A percentile compares a stretch with the other conserved stretches of the same genome.
These are phyloP conservation scores for Candida methanosorbosa DNA, from an alignment of 805 yeast species.

Conservation along the genomic window DNA sequence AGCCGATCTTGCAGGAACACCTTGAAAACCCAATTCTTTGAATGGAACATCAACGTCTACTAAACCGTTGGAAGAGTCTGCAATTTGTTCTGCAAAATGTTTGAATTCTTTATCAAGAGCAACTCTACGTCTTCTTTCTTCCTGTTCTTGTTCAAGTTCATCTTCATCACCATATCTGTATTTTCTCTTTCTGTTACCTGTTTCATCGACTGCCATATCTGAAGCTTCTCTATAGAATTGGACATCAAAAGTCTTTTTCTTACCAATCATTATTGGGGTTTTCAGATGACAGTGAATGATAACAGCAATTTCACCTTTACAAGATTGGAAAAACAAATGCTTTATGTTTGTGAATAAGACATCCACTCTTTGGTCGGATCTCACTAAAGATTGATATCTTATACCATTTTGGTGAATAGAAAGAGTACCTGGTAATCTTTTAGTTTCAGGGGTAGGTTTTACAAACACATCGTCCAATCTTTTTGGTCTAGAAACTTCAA, in stretches of 20 bases:
- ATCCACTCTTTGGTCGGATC: constrained; percentile 82
- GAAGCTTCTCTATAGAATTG: constrained; percentile 97
- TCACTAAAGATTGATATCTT: constrained; percentile 79
- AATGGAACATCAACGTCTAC: constrained; percentile 90
- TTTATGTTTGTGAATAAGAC: constrained; percentile 84
- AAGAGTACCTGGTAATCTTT: constrained; percentile 83
- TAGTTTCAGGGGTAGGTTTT: constrained; percentile 96
- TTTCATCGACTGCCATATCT: constrained; percentile 93
- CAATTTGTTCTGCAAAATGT: constrained; percentile 80
- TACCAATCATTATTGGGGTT: constrained; percentile 90
- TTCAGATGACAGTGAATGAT: constrained; percentile 88
- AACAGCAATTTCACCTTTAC: constrained; percentile 89
- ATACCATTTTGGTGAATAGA: constrained; percentile 95
- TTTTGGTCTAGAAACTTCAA: constrained; percentile 79
- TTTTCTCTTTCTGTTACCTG: constrained; percentile 85
- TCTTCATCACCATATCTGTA: constrained; percentile 95
- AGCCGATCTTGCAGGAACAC: constrained; percentile 93
- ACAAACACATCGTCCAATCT: constrained; percentile 83
- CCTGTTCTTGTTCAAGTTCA: constrained; percentile 97
- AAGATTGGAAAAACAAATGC: constrained; percentile 92
- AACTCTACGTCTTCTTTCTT: constrained; percentile 88
- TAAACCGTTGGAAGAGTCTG: constrained; percentile 78
- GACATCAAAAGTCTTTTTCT: constrained; percentile 88
- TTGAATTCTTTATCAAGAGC: constrained; percentile 88
- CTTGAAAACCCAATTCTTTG: constrained; percentile 92